A percentile compares a stretch with the other conserved stretches of the same genome.
Evolutionary conservation across 164 flowering plant genomes (phyloP).

Genomic region (Umbilicus rupestris): DNA sequence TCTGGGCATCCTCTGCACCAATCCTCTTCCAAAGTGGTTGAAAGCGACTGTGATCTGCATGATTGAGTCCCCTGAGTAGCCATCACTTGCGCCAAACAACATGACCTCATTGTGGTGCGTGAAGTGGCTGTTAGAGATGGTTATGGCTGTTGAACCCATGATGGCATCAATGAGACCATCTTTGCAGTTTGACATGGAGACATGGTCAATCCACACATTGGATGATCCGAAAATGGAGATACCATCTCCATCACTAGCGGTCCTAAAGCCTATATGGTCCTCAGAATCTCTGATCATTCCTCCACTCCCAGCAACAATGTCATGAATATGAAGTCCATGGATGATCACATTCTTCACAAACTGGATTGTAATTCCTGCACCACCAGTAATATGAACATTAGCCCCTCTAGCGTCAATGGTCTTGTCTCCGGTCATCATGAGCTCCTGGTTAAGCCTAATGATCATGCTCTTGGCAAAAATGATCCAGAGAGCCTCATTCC

Average conservation of each 20-base stretch:
- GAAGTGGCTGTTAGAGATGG: conserved; percentile 77
- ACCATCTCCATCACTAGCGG: conserved; percentile 65
- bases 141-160: conserved; percentile 60
- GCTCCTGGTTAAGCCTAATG: conserved; percentile 46
- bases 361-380: conserved; percentile 65
- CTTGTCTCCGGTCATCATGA: conserved; percentile 44
- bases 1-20: conserved; percentile 91
- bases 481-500: conserved; percentile 61
- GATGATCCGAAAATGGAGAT: conserved; percentile 15
- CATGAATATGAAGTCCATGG: conserved; percentile 54
- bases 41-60: conserved; percentile 76
- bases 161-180: conserved; percentile 74
- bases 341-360: conserved; percentile 56
- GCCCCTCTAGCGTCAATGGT: conserved; percentile 60
- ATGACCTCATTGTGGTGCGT: conserved; percentile 65
- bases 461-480: conserved; percentile 38
- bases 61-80: conserved; percentile 22
- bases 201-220: conserved; percentile 69
- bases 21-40: conserved; percentile 70
- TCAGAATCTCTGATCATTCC: conserved; percentile 55
- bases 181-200: conserved; percentile 36
- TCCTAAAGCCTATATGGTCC: conserved; percentile 41
- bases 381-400: conserved; percentile 46
- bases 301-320: conserved; percentile 35
- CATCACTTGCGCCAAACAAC: conserved; percentile 62